Base-by-base conservation (phyloP, 805 yeast species). In the Diddensiella caesifluorescens region DNA sequence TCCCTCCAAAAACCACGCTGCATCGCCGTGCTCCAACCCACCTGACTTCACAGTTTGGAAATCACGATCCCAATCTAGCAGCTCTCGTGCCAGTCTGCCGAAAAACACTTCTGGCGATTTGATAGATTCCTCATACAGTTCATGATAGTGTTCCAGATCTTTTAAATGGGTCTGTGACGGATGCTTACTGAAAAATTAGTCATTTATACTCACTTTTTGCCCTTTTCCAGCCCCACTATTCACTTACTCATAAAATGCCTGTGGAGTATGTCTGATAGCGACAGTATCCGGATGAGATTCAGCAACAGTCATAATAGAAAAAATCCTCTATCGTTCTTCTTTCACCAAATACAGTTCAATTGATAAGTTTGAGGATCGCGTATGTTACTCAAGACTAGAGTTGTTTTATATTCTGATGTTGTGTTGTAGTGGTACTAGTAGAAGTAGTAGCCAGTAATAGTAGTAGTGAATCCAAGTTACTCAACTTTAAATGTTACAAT, bases 1-100 rank as follows among this genome's bases (percentile, higher is more conserved):
- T 59, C 98, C 98, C 49, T 86, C 89, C 38, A 87, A 66, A 59
- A 92, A 92, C 97, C 97, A 92, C 27, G 97, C 87, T 39, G 79
- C 69, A 59, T 86, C 95, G 49, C 90, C 95, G 52, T 80, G 65
- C 51, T 71, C 74, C 50, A 82, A 74, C 41, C 82, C 71, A 27
- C 92, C 95, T 39, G 66, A 65, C 44, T 67, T 51, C 16, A 74
- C 92, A 45, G 74, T 70, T 54, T 73, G 70, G 64, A 85, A 89
- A 40, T 79, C 87, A 46, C 71, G 76, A 60, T 80, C 85, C 97
- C 97, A 89, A 55, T 74, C 65, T 52, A 89, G 73, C 43, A 77
- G 71, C 56, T 81, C 76, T 44, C 71, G 73, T 38, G 95, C 97
- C 61, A 74, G 68, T 38, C 78, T 76, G 36, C 88, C 89, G 62